Conservation (phyloP, 176 grass and related monocot species). For the Aegilops speltoides region DNA sequence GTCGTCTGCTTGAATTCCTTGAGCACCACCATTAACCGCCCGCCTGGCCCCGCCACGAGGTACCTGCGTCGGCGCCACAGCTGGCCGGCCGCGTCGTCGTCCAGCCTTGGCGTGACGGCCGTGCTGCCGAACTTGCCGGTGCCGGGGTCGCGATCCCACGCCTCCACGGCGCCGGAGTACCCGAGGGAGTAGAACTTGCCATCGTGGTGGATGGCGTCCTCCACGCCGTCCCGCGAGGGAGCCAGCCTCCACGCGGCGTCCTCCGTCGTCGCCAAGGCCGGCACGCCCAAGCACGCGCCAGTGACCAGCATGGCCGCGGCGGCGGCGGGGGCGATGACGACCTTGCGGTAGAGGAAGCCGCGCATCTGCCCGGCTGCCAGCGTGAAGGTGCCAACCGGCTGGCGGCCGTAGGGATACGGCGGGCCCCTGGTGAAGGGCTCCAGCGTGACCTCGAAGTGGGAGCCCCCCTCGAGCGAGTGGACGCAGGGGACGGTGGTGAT, state of each 20-base stretch:
- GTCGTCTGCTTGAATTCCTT: neutral
- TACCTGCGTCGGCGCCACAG: no score
- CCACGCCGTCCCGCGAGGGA: no score
- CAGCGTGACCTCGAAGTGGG: neutral
- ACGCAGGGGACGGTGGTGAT: neutral
- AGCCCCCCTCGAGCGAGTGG: neutral
- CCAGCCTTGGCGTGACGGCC: no score
- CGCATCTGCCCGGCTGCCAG: neutral
- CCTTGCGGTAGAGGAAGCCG: neutral
- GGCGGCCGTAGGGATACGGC: neutral
- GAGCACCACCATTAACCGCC: no score
- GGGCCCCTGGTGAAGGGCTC: neutral
- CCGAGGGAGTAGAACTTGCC: no score
- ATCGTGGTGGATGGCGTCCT: no score
- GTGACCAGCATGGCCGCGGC: neutral
- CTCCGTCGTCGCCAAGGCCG: neutral
- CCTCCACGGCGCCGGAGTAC: no score
- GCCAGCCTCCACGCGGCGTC: neutral
- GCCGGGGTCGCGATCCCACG: no score
- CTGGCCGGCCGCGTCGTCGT: no score
- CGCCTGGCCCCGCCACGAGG: no score
- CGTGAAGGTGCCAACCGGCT: neutral
- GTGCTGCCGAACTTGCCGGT: no score
- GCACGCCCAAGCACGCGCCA: neutral
- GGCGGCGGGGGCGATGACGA: neutral